phyloP scores from a whole-genome alignment of 2,329 filamentous ascomycete species.

The Venturia nashicola region DNA sequence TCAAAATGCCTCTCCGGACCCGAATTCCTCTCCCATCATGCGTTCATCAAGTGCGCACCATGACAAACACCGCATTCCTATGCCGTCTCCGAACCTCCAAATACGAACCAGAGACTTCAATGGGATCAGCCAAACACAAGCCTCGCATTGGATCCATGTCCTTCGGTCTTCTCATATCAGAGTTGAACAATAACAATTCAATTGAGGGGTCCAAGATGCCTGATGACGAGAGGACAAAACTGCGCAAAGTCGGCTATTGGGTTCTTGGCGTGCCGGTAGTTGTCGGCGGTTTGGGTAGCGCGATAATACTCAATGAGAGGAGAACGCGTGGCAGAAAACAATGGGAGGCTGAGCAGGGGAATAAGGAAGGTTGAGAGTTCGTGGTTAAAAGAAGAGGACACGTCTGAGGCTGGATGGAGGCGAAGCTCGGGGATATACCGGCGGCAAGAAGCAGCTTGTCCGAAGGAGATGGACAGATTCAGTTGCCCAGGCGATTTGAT shows the following conservation, averaged over 20 bases:
- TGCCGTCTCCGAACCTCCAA: neutral
- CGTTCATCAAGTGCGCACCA: neutral
- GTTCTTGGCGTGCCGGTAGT: neutral
- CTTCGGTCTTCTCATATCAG: conserved; percentile 6
- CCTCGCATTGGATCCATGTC: conserved; percentile 2
- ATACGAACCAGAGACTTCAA: conserved; percentile 1
- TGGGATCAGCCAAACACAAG: conserved; percentile 1
- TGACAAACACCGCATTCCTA: neutral
- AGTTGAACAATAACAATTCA: conserved; percentile 7
- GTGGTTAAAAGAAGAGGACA: no score
- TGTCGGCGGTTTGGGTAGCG: neutral
- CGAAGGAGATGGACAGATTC: neutral
- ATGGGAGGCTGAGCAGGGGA: neutral
- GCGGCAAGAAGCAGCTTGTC: neutral
- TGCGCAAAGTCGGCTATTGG: conserved; percentile 3
- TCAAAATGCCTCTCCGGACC: neutral
- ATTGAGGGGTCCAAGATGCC: neutral
- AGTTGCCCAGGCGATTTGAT: neutral
- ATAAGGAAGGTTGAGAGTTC: neutral
- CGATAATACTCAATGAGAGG: neutral
- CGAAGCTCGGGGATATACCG: neutral
- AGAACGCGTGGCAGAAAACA: neutral
- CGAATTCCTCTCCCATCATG: neutral
- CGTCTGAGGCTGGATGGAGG: neutral
- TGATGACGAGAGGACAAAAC: neutral